Evolutionary conservation across 2,329 filamentous ascomycete species (phyloP), one percentile per base, ranked within the genome.

Genomic region (Epichloe baconii): DNA sequence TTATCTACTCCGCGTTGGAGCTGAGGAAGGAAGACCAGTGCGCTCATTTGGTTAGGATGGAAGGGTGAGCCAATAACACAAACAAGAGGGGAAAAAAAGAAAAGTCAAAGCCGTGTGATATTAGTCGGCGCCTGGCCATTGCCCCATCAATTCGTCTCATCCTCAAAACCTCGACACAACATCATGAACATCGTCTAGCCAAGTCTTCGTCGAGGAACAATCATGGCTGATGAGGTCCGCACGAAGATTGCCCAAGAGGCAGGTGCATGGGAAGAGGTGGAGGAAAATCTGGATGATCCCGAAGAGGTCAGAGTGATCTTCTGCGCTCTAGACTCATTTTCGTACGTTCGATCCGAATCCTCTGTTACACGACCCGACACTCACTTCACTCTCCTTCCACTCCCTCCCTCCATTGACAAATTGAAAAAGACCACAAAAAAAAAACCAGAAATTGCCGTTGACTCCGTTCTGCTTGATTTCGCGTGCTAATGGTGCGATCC

Each of bases 281-380:
- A 82, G 56, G 78, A 84, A 52, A 77, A 79, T 15, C 74, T 85
- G 47, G 72, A 79, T 10, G 89, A 96, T 60, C 80, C 83, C 0
- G 88, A 94, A 56, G 91, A 98, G 69, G 74, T 82, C 47, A 77
- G 77, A 54, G 88, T 94, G 47, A 77, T 97, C 10, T 87, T 86
- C 65, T 83, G 82, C 48, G 84, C 89, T 2, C 69, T 97, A 49
- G 88, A 95, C 70, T 96, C 91, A 11, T 97, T 93, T 67, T 77
- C 83, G 89, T 95, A 74, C 69, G 84, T 76, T 21, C 3, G 8
- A 31, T 31, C 26, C 26, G 26, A 31, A 31, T 4, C 26, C 26
- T 31, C 26, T 31, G 26, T 31, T 31, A 4, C 26, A 31, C 26
- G 26, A 31, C 26, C 26, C 26, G 26, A 31, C 26, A 7, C 3